Evolutionary conservation across 2,329 filamentous ascomycete genomes (phyloP).

Genomic region (Hymenoscyphus salicellus): DNA sequence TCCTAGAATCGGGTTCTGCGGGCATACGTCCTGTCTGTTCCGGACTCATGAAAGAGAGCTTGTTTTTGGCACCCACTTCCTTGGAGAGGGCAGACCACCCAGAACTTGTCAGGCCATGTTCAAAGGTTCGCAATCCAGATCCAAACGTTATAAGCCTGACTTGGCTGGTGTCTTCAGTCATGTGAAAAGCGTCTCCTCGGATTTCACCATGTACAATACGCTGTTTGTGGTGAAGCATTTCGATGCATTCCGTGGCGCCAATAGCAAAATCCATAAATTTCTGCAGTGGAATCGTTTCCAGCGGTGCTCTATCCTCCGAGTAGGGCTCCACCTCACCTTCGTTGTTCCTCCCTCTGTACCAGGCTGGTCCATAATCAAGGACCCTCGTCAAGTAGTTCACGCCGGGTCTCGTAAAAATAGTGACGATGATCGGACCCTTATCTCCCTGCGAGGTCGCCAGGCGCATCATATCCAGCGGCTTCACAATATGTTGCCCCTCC

Average conservation of each 20-base stretch:
- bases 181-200: constrained; percentile 86
- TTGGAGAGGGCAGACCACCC: constrained; percentile 83
- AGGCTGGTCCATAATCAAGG: constrained; percentile 75
- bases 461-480: constrained; percentile 74
- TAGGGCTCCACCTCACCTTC: constrained; percentile 44
- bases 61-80: constrained; percentile 82
- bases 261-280: constrained; percentile 89
- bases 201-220: constrained; percentile 89
- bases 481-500: constrained; percentile 71
- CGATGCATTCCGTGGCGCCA: constrained; percentile 78
- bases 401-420: constrained; percentile 78
- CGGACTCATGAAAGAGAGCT: constrained; percentile 86
- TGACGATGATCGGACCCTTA: constrained; percentile 68
- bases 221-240: constrained; percentile 86
- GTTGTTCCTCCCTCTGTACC: constrained; percentile 55
- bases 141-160: constrained; percentile 85
- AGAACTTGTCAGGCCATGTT: constrained; percentile 80
- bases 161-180: constrained; percentile 63
- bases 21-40: constrained; percentile 93
- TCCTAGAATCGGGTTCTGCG: constrained; percentile 84
- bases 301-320: constrained; percentile 42
- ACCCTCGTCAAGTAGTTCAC: constrained; percentile 68
- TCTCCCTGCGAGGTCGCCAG: constrained; percentile 67
- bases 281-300: constrained; percentile 64
- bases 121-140: constrained; percentile 81